Conservation (phyloP, 768 basidiomycete species). For the Lactarius hengduanensis region DNA sequence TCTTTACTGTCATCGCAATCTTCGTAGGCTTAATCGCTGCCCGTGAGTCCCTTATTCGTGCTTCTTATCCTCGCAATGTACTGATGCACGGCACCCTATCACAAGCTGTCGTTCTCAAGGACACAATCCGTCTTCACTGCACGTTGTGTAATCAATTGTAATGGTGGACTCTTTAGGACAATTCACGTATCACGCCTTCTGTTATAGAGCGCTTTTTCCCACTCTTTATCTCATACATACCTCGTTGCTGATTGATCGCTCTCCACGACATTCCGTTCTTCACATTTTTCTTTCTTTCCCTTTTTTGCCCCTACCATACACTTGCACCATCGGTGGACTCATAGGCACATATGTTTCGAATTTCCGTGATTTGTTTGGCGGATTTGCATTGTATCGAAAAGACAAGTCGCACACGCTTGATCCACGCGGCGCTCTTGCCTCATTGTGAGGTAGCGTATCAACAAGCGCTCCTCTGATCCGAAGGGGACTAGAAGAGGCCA, state of each 20-base stretch:
- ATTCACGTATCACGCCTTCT: conserved; percentile 1
- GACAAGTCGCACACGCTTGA: neutral
- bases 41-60: conserved; percentile 51
- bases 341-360: neutral
- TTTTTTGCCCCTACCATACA: neutral
- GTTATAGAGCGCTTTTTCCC: neutral
- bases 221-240: conserved; percentile 4
- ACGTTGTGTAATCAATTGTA: conserved; percentile 66
- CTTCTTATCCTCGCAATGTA: neutral
- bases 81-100: conserved; percentile 22
- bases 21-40: conserved; percentile 77
- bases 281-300: neutral
- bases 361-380: conserved; percentile 15
- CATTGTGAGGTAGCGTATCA: neutral
- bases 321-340: conserved; percentile 15
- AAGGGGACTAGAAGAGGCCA: no score
- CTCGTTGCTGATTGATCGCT: conserved; percentile 15
- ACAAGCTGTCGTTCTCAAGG: conserved; percentile 61
- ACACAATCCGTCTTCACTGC: conserved; percentile 59
- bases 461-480: neutral
- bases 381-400: conserved; percentile 13
- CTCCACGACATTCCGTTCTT: neutral
- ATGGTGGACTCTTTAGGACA: conserved; percentile 29
- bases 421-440: neutral
- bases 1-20: conserved; percentile 60